Conservation (phyloP, 2,329 filamentous ascomycete genomes). For the Aspergillus quadricinctus region DNA sequence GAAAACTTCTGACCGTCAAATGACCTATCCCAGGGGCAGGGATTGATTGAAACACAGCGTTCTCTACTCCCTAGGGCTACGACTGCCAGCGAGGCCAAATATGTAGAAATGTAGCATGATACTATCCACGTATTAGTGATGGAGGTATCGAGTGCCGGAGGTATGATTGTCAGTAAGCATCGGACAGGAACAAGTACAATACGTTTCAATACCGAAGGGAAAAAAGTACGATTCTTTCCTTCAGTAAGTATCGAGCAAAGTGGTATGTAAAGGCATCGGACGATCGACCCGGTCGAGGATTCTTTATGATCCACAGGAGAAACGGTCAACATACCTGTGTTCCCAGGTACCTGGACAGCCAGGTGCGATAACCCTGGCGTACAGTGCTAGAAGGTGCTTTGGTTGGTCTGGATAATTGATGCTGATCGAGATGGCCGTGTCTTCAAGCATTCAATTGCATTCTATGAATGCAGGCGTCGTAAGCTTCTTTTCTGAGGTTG, state of each 20-base stretch:
- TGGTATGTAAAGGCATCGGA: background rate
- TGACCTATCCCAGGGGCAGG: background rate
- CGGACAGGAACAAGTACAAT: background rate
- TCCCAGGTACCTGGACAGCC: constrained; percentile 8
- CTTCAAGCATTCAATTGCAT: background rate
- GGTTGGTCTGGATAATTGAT: background rate
- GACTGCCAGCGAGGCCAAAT: background rate
- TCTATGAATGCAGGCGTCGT: background rate
- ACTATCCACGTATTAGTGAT: background rate
- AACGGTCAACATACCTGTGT: constrained; percentile 2
- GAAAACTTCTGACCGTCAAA: background rate
- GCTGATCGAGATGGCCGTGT: background rate
- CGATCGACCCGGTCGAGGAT: background rate
- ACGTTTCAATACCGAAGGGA: background rate
- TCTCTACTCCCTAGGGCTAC: background rate
- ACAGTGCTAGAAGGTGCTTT: background rate
- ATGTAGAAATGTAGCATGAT: background rate
- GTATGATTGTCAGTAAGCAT: background rate
- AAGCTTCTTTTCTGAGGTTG: background rate
- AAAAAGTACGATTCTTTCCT: background rate
- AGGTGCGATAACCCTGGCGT: background rate
- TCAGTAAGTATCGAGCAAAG: background rate
- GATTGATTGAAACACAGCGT: background rate
- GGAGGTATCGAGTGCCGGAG: background rate
- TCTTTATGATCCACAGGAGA: background rate